These are phyloP conservation scores for Trichophyton rubrum DNA, from an alignment of 2,329 filamentous ascomycete genomes.

Conservation along the genomic window DNA sequence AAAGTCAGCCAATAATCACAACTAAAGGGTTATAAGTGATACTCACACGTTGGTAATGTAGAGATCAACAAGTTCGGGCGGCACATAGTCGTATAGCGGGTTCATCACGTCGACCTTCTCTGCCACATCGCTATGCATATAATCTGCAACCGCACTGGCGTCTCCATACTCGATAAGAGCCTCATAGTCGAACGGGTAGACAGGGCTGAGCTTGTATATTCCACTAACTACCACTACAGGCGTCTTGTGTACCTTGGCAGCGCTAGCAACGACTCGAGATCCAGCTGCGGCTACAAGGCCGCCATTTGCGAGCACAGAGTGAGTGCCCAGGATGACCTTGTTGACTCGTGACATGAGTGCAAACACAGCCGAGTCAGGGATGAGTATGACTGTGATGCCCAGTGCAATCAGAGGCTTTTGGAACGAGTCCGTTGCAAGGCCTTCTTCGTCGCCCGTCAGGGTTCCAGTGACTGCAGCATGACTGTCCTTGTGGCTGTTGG, in stretches of 20 bases:
- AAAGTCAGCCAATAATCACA: slow-evolving; percentile 12
- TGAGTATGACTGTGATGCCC: slow-evolving; percentile 70
- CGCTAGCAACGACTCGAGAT: slow-evolving; percentile 69
- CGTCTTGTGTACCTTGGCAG: slow-evolving; percentile 68
- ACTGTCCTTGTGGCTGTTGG: slow-evolving; percentile 54
- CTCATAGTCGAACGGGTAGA: slow-evolving; percentile 73
- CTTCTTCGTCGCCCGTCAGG: slow-evolving; percentile 37
- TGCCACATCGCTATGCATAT: slow-evolving; percentile 67
- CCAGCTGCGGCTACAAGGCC: slow-evolving; percentile 74
- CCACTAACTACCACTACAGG: slow-evolving; percentile 82
- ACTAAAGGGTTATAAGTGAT: neutral
- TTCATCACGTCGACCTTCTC: slow-evolving; percentile 66
- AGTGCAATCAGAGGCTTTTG: slow-evolving; percentile 64
- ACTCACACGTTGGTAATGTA: slow-evolving; percentile 68
- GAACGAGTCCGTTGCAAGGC: slow-evolving; percentile 41
- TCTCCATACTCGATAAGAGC: slow-evolving; percentile 78
- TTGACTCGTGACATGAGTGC: slow-evolving; percentile 91
- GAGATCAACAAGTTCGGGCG: slow-evolving; percentile 51
- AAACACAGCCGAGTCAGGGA: slow-evolving; percentile 75
- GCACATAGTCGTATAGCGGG: slow-evolving; percentile 70
- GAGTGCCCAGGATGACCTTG: slow-evolving; percentile 84
- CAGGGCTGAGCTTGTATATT: slow-evolving; percentile 85
- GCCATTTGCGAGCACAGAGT: slow-evolving; percentile 78
- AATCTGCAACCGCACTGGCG: slow-evolving; percentile 61
- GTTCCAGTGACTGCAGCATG: slow-evolving; percentile 50